Conservation (phyloP, 345 rosid species). For the Pistacia atlantica region DNA sequence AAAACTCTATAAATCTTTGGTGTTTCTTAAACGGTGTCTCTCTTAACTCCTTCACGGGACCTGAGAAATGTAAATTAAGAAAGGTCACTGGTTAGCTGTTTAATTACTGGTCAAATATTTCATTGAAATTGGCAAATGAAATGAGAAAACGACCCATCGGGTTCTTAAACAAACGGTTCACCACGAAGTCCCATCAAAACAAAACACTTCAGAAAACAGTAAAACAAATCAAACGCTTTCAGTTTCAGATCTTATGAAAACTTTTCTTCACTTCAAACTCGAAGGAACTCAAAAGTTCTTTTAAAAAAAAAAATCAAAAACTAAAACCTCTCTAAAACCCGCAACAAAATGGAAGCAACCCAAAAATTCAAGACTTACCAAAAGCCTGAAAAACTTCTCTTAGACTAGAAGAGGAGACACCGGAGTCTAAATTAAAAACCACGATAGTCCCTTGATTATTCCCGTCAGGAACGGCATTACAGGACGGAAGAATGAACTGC, state of each 20-base stretch:
- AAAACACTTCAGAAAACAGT: not conserved
- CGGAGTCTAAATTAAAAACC: slow-evolving; percentile 74
- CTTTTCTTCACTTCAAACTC: not conserved
- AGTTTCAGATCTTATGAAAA: slow-evolving; percentile 20
- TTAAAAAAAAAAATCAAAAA: not conserved
- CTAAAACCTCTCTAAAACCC: slow-evolving; percentile 15
- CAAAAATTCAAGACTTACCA: slow-evolving; percentile 40
- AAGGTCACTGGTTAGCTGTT: not conserved
- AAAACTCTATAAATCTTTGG: slow-evolving; percentile 84
- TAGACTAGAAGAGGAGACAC: slow-evolving; percentile 55
- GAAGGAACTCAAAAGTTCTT: not conserved
- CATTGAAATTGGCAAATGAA: not conserved
- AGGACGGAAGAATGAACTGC: slow-evolving; percentile 62
- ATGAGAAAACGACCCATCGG: slow-evolving; percentile 24
- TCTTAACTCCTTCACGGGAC: slow-evolving; percentile 76
- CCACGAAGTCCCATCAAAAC: not conserved
- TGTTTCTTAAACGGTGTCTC: slow-evolving; percentile 89
- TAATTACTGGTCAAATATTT: not conserved
- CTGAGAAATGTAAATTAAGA: slow-evolving; percentile 26
- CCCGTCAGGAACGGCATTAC: slow-evolving; percentile 62
- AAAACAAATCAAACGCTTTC: slow-evolving; percentile 13
- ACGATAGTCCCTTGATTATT: slow-evolving; percentile 89
- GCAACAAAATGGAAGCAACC: not conserved
- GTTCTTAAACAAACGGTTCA: slow-evolving; percentile 1
- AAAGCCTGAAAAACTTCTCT: slow-evolving; percentile 58